phyloP scores from a whole-genome alignment of 495 filamentous ascomycete genomes.

The Penicillium daleae region DNA sequence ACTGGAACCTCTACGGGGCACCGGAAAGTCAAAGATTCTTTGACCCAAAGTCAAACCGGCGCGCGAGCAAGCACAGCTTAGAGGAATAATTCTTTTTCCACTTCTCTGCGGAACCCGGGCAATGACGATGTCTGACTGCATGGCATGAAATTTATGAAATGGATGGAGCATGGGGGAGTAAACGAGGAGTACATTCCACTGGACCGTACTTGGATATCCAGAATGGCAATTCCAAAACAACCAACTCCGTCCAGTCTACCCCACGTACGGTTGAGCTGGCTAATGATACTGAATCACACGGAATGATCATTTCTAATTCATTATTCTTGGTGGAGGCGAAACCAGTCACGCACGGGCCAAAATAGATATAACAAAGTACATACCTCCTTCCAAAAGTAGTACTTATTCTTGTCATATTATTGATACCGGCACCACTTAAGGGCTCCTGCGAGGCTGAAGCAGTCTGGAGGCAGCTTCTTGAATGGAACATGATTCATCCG shows the following conservation, averaged over 20 bases:
- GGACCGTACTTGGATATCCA: neutral
- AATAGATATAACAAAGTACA: neutral
- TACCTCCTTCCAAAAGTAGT: neutral
- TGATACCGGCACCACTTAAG: neutral
- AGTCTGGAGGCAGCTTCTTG: neutral
- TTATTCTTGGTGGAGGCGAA: neutral
- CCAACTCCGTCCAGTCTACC: neutral
- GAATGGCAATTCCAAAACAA: neutral
- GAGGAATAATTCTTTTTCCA: neutral
- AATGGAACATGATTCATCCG: neutral
- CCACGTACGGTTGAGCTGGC: too few species aligned
- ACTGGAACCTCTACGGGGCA: slow-evolving; percentile 7
- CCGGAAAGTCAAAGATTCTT: slow-evolving; percentile 7
- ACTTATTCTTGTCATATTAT: neutral
- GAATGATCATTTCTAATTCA: neutral
- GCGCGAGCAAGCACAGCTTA: neutral
- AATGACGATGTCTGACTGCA: slow-evolving; percentile 9
- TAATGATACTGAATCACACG: too few species aligned
- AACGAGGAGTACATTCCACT: neutral
- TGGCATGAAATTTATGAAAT: neutral
- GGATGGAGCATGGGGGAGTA: too few species aligned
- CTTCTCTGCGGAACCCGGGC: neutral
- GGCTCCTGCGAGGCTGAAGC: neutral
- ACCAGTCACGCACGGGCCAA: neutral
- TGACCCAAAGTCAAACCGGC: slow-evolving; percentile 7